phyloP scores from a whole-genome alignment of 768 basidiomycete genomes.

The Leccinum obscurum region DNA sequence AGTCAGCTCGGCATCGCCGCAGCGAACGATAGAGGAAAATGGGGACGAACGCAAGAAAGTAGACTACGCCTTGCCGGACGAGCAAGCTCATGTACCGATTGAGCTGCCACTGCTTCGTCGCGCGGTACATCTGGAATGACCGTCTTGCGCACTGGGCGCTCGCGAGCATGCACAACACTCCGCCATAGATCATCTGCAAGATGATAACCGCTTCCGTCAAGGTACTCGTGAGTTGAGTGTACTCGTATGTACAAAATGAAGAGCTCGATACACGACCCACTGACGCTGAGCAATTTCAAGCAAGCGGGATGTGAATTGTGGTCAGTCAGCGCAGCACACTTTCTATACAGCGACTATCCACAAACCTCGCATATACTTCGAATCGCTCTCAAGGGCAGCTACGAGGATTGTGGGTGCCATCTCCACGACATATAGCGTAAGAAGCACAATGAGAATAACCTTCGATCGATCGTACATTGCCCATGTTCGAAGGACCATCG shows the following conservation, averaged over 20 bases:
- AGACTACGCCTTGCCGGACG: neutral
- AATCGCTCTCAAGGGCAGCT: neutral
- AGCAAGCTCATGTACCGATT: neutral
- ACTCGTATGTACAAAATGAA: neutral
- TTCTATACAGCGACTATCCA: neutral
- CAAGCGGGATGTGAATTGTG: neutral
- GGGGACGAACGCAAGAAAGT: neutral
- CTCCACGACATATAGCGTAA: neutral
- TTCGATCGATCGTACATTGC: conserved; percentile 2
- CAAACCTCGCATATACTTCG: neutral
- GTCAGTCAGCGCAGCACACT: neutral
- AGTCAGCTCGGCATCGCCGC: neutral
- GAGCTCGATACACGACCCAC: too few species aligned
- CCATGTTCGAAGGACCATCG: conserved; percentile 2
- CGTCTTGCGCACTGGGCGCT: neutral
- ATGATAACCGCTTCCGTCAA: neutral
- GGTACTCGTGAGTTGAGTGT: neutral
- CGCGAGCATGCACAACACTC: neutral
- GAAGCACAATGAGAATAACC: neutral
- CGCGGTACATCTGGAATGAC: neutral
- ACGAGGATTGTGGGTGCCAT: neutral
- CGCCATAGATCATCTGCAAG: neutral
- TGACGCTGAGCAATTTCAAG: neutral
- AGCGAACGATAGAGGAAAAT: neutral
- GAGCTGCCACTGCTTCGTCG: neutral